These are phyloP conservation scores for Phytophthora macrochlamydospora DNA, from an alignment of 352 stramenopile genomes.

Conservation along the genomic window DNA sequence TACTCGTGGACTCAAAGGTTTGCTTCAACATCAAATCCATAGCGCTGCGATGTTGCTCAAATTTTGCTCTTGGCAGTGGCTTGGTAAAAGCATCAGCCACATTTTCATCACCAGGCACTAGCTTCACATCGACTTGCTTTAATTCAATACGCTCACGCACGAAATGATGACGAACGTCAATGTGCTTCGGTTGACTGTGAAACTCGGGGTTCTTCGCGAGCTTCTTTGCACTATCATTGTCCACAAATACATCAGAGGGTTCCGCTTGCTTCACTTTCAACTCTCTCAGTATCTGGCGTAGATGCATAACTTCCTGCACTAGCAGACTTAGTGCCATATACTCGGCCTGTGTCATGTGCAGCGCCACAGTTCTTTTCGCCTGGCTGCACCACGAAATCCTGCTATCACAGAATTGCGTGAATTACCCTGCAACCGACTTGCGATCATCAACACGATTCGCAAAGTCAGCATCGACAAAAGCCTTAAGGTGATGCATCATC, in stretches of 20 bases:
- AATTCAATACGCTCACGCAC: conserved; percentile 15
- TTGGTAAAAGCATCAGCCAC: conserved; percentile 29
- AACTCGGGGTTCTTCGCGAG: conserved; percentile 25
- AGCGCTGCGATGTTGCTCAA: conserved; percentile 20
- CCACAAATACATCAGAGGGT: conserved; percentile 15
- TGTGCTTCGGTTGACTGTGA: conserved; percentile 24
- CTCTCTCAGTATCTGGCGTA: conserved; percentile 22
- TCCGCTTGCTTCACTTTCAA: conserved; percentile 8
- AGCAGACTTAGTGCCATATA: conserved; percentile 24
- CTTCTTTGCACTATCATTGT: conserved; percentile 28
- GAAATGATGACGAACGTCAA: conserved; percentile 25
- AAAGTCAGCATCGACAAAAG: conserved; percentile 26
- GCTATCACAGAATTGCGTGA: conserved; percentile 22
- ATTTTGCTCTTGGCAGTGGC: conserved; percentile 13
- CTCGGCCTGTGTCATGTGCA: conserved; percentile 23
- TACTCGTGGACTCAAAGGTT: not conserved
- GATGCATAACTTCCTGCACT: conserved; percentile 26
- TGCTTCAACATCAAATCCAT: conserved; percentile 1
- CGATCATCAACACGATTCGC: conserved; percentile 23
- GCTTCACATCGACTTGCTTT: conserved; percentile 19
- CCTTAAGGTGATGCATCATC: conserved; percentile 12
- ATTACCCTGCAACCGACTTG: conserved; percentile 23
- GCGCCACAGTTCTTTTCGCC: conserved; percentile 25
- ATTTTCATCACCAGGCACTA: conserved; percentile 19
- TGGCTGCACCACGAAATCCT: conserved; percentile 25